These are phyloP conservation scores for Yarrowia osloensis DNA, from an alignment of 805 yeast genomes.

Conservation along the genomic window DNA sequence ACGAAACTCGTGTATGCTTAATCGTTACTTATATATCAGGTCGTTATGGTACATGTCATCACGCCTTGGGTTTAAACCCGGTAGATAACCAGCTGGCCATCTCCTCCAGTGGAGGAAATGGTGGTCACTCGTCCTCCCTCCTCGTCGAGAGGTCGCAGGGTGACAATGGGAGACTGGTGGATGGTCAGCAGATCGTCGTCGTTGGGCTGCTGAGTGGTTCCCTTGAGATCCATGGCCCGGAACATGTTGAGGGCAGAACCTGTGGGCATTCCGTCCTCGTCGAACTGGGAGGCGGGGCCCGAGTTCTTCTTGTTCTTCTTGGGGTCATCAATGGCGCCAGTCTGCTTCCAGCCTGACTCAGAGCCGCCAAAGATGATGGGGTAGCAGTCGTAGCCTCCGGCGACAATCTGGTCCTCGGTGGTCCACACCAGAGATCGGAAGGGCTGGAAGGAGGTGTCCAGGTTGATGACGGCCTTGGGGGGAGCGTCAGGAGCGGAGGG, in stretches of 20 bases:
- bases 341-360: conserved; percentile 60
- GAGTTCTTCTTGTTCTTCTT: conserved; percentile 43
- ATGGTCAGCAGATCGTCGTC: conserved; percentile 63
- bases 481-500: conserved; percentile 68
- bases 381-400: conserved; percentile 91
- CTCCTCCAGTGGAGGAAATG: conserved; percentile 79
- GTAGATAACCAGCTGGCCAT: conserved; percentile 87
- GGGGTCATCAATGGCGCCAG: conserved; percentile 64
- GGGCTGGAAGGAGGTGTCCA: conserved; percentile 73
- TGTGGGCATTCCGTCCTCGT: conserved; percentile 41
- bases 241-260: conserved; percentile 76
- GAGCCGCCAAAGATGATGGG: conserved; percentile 81
- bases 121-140: conserved; percentile 55
- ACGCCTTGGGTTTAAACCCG: conserved; percentile 45
- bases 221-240: conserved; percentile 93
- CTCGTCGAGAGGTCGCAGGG: conserved; percentile 53
- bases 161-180: conserved; percentile 86
- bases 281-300: conserved; percentile 45
- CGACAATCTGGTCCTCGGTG: conserved; percentile 65
- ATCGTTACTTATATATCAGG: neutral
- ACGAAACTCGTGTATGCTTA: neutral
- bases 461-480: conserved; percentile 59
- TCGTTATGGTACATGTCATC: neutral
- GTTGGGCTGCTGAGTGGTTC: conserved; percentile 54
- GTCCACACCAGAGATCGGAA: conserved; percentile 75